A percentile compares a stretch with the other conserved stretches of the same genome.
Conservation (phyloP, 495 filamentous ascomycete species). For the Aspergillus heteromorphus region DNA sequence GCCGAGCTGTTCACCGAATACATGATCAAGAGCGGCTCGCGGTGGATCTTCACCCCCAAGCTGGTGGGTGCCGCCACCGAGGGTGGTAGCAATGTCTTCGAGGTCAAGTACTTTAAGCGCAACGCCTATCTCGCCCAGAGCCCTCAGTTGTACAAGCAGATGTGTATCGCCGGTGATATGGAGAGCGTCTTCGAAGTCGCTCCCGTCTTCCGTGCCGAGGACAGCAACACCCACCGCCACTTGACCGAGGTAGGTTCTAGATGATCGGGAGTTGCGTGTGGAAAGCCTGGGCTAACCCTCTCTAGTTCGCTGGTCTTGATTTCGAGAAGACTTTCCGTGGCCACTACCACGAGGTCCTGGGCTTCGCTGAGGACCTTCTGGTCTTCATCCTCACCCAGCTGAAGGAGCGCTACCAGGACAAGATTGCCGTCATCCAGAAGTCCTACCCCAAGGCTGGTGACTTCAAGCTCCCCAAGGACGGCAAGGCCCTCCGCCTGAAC, state of each 20-base stretch:
- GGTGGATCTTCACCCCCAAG: conserved; percentile 85
- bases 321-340: conserved; percentile 91
- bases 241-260: conserved; percentile 66
- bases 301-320: conserved; percentile 86
- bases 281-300: neutral
- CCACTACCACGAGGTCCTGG: conserved; percentile 81
- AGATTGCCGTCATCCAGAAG: conserved; percentile 65
- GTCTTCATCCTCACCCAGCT: conserved; percentile 82
- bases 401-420: conserved; percentile 55
- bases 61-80: conserved; percentile 88
- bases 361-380: conserved; percentile 77
- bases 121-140: conserved; percentile 86
- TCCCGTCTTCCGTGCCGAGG: conserved; percentile 93
- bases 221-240: conserved; percentile 92
- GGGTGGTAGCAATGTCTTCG: conserved; percentile 90
- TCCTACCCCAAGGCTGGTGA: conserved; percentile 52
- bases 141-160: conserved; percentile 95
- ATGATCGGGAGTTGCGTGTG: conserved; percentile 50
- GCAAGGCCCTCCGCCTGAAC: conserved; percentile 74
- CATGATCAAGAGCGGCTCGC: conserved; percentile 68
- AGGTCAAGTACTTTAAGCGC: conserved; percentile 83
- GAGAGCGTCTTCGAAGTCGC: conserved; percentile 85
- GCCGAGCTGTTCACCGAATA: conserved; percentile 76
- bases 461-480: conserved; percentile 55
- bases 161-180: conserved; percentile 89